A percentile compares a stretch with the other conserved stretches of the same genome.
These are phyloP conservation scores for Breviolum minutum DNA, from an alignment of 73 alveolate genomes.

Conservation along the genomic window DNA sequence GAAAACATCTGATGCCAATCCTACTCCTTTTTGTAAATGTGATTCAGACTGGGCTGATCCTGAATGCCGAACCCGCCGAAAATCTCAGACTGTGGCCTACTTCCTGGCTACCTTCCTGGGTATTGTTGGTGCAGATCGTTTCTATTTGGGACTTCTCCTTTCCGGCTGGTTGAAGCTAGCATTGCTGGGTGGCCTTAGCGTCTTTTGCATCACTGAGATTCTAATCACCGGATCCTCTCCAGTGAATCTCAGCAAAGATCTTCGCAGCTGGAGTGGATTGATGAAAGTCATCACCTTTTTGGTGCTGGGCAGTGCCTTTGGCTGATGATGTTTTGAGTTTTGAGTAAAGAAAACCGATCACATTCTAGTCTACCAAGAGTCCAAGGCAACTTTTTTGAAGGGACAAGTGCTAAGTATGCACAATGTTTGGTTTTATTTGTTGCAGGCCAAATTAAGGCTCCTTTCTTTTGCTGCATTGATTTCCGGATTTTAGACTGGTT, in stretches of 20 bases:
- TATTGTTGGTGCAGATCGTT: constrained; percentile 81
- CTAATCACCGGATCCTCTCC: constrained; percentile 85
- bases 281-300: constrained; percentile 48
- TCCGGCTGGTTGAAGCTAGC: constrained; percentile 69
- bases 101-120: constrained; percentile 90
- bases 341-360: not conserved
- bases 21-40: constrained; percentile 77
- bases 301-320: constrained; percentile 71
- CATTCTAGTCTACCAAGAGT: not conserved
- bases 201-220: constrained; percentile 78
- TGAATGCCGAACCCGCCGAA: constrained; percentile 93
- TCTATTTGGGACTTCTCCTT: constrained; percentile 56
- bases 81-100: constrained; percentile 83
- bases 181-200: constrained; percentile 55
- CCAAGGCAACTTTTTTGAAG: too few species aligned
- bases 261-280: constrained; percentile 70
- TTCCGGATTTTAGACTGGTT: too few species aligned
- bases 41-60: constrained; percentile 94
- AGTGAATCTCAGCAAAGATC: constrained; percentile 64
- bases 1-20: constrained; percentile 31
- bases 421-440: too few species aligned
- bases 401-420: too few species aligned
- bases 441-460: too few species aligned
- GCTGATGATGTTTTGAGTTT: not conserved
- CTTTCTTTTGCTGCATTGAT: too few species aligned